Evolutionary conservation across 495 filamentous ascomycete species (phyloP).

Genomic region (Neurospora tetrasperma): DNA sequence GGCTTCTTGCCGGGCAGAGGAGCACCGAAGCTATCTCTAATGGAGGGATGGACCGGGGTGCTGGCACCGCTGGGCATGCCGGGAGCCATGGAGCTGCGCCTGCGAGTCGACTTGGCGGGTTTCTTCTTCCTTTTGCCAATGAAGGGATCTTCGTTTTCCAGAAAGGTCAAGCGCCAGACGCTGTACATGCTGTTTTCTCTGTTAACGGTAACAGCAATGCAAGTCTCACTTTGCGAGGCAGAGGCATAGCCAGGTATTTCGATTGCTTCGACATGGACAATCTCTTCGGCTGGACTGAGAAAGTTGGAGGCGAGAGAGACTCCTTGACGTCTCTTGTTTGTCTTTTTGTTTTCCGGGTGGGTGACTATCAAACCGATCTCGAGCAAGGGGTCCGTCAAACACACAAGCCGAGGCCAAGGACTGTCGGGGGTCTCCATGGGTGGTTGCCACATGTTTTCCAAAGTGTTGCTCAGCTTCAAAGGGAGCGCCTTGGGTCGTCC

Average conservation of each 20-base stretch:
- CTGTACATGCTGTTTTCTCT: slow-evolving; percentile 59
- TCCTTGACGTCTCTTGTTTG: slow-evolving; percentile 13
- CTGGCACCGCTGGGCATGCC: slow-evolving; percentile 65
- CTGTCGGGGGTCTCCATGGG: slow-evolving; percentile 37
- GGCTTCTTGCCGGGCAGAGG: slow-evolving; percentile 35
- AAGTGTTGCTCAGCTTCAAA: slow-evolving; percentile 30
- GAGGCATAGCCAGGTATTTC: slow-evolving; percentile 9
- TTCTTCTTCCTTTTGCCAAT: slow-evolving; percentile 37
- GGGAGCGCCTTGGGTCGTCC: slow-evolving; percentile 40
- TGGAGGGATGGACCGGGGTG: slow-evolving; percentile 55
- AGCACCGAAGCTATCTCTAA: slow-evolving; percentile 40
- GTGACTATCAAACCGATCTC: slow-evolving; percentile 79
- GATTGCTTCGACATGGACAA: slow-evolving; percentile 56
- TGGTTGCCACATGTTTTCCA: slow-evolving; percentile 40
- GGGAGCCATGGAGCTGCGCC: slow-evolving; percentile 80
- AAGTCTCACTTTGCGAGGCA: slow-evolving; percentile 33
- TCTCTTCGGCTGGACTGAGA: slow-evolving; percentile 62
- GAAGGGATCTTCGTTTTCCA: slow-evolving; percentile 48
- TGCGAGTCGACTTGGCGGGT: slow-evolving; percentile 42
- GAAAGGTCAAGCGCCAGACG: slow-evolving; percentile 66
- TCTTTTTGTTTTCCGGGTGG: slow-evolving; percentile 20
- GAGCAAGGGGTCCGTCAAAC: slow-evolving; percentile 75
- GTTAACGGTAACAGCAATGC: slow-evolving; percentile 77
- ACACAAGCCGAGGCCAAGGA: slow-evolving; percentile 69
- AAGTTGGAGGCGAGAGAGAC: slow-evolving; percentile 20